Evolutionary conservation across 495 filamentous ascomycete species (phyloP).

Genomic region (Lineolata rhizophorae): DNA sequence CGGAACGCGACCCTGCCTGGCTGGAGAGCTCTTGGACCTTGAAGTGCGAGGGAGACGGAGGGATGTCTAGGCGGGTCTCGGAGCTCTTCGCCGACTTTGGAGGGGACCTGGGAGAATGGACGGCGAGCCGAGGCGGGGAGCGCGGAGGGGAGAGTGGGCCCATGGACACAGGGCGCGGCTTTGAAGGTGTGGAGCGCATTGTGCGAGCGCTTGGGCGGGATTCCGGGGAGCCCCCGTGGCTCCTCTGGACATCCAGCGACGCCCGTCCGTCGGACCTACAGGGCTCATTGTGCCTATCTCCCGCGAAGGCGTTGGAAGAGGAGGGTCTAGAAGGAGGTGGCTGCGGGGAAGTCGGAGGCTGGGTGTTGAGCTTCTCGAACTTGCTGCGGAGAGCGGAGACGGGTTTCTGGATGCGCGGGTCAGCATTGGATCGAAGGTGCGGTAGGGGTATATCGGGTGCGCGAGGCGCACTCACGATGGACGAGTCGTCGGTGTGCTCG

Average conservation of each 20-base stretch:
- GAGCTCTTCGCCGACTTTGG: conserved; percentile 32
- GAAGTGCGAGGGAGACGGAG: conserved; percentile 25
- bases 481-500: conserved; percentile 31
- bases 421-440: conserved; percentile 1
- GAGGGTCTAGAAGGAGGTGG: conserved; percentile 3
- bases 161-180: conserved; percentile 23
- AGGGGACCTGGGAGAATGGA: conserved; percentile 59
- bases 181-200: conserved; percentile 13
- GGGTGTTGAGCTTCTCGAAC: conserved; percentile 67
- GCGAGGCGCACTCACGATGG: conserved; percentile 25
- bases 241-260: conserved; percentile 13
- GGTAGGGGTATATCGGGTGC: conserved; percentile 1
- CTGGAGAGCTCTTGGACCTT: no score
- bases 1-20: conserved; percentile 21
- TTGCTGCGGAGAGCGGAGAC: conserved; percentile 84
- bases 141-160: conserved; percentile 33
- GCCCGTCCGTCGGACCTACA: conserved; percentile 8
- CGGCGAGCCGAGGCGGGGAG: conserved; percentile 42
- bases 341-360: conserved; percentile 3
- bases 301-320: no score
- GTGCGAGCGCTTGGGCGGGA: conserved; percentile 5
- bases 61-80: conserved; percentile 17
- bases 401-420: conserved; percentile 26
- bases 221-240: no score
- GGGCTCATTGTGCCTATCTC: not conserved